Percentiles rank a stretch among this genome's conserved stretches.
phyloP scores from a whole-genome alignment of 805 yeast genomes.

The Candida nonsorbophila region DNA sequence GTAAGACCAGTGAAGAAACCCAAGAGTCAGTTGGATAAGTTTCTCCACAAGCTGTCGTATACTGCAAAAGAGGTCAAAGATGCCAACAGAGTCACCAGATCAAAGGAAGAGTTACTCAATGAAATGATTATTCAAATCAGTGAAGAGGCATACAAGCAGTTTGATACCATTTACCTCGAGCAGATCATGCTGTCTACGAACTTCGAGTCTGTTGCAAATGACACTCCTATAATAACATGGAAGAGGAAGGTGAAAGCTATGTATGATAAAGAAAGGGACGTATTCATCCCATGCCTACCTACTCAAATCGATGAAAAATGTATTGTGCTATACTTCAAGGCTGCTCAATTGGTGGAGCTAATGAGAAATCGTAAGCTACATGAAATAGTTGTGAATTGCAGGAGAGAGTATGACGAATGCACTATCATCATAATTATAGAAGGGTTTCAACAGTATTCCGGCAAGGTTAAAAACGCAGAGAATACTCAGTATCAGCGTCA shows the following conservation, averaged over 20 bases:
- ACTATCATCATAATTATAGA: conserved; percentile 41
- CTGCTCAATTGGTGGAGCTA: conserved; percentile 37
- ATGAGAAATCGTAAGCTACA: conserved; percentile 9
- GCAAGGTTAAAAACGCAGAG: conserved; percentile 38
- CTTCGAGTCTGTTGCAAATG: too few relatives aligned
- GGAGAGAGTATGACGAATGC: conserved; percentile 1
- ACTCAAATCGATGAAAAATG: conserved; percentile 39
- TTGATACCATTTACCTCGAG: too few relatives aligned
- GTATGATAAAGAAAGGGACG: conserved; percentile 44
- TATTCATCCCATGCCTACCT: conserved; percentile 49
- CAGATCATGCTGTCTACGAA: too few relatives aligned
- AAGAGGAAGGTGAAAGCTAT: conserved; percentile 42
- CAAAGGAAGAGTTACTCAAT: conserved; percentile 45
- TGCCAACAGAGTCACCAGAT: conserved; percentile 31
- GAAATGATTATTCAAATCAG: conserved; percentile 46
- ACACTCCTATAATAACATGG: conserved; percentile 47
- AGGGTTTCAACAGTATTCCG: conserved; percentile 44
- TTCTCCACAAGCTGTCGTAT: conserved; percentile 9
- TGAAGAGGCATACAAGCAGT: too few relatives aligned
- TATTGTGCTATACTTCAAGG: conserved; percentile 40
- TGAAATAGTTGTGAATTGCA: conserved; percentile 2
- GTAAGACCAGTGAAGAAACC: too few relatives aligned
- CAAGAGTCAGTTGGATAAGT: too few relatives aligned
- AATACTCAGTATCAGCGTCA: conserved; percentile 31
- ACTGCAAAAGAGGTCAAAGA: conserved; percentile 25